Percentiles rank a stretch among this genome's conserved stretches.
Conservation (phyloP, 2,329 filamentous ascomycete genomes). For the Exophiala bonariae region DNA sequence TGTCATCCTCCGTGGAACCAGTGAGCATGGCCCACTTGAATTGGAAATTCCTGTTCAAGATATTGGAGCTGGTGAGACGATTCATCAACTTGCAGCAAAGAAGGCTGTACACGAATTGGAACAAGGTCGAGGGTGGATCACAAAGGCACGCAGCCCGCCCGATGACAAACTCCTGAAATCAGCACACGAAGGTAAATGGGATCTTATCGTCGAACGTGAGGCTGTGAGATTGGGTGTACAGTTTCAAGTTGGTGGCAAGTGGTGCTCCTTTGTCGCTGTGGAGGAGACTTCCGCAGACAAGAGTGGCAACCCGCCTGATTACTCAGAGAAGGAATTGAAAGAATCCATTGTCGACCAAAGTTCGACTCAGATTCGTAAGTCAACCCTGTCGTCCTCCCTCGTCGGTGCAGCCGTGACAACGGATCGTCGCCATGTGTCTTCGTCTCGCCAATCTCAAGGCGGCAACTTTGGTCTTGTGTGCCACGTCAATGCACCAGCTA, state of each 20-base stretch:
- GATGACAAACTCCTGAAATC: conserved; percentile 48
- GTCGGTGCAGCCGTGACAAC: too few species aligned
- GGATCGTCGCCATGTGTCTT: too few species aligned
- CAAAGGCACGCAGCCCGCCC: conserved; percentile 49
- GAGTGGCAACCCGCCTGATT: neutral
- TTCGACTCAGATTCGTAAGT: neutral
- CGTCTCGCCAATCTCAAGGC: too few species aligned
- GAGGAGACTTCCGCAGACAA: conserved; percentile 36
- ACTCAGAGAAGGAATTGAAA: neutral
- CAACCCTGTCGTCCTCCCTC: neutral
- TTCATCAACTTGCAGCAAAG: conserved; percentile 70
- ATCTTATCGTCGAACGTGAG: conserved; percentile 64
- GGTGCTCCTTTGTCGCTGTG: conserved; percentile 72
- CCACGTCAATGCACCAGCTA: too few species aligned
- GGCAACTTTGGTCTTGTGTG: too few species aligned
- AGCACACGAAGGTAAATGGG: conserved; percentile 52
- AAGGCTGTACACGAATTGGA: conserved; percentile 70
- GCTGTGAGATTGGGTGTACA: conserved; percentile 64
- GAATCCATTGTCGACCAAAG: neutral
- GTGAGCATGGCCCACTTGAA: conserved; percentile 58
- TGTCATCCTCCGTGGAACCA: conserved; percentile 60
- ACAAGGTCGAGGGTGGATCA: conserved; percentile 67
- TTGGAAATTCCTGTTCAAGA: conserved; percentile 64
- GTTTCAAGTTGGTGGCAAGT: conserved; percentile 68
- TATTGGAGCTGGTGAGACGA: conserved; percentile 51